phyloP scores from a whole-genome alignment of 805 yeast species.

The Ogataea henricii region DNA sequence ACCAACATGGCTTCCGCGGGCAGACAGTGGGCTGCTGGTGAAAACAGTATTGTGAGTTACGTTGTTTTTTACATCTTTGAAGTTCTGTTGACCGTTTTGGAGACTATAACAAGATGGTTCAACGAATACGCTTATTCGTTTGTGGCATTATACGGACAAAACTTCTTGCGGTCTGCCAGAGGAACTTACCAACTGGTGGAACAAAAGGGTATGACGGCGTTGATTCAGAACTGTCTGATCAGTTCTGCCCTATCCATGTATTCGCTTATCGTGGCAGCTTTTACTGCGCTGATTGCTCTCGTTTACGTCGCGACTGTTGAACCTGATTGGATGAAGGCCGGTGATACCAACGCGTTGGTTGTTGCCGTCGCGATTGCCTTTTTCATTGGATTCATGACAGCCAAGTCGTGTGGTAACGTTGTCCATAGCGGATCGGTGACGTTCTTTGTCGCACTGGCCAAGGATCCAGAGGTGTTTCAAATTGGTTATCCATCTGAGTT shows the following conservation, averaged over 20 bases:
- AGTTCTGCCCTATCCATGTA: slow-evolving; percentile 74
- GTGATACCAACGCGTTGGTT: slow-evolving; percentile 14
- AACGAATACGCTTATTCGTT: slow-evolving; percentile 88
- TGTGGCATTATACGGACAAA: slow-evolving; percentile 84
- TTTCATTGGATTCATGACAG: slow-evolving; percentile 69
- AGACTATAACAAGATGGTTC: slow-evolving; percentile 59
- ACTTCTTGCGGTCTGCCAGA: slow-evolving; percentile 70
- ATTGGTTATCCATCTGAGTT: slow-evolving; percentile 63
- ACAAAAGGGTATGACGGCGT: slow-evolving; percentile 78
- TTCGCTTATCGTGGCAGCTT: slow-evolving; percentile 60
- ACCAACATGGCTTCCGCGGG: slow-evolving; percentile 8
- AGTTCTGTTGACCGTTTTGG: slow-evolving; percentile 35
- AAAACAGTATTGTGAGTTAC: slow-evolving; percentile 11
- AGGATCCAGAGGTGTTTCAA: slow-evolving; percentile 81
- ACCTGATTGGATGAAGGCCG: slow-evolving; percentile 57
- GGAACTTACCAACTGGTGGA: slow-evolving; percentile 75
- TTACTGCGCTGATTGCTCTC: slow-evolving; percentile 52
- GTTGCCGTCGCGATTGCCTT: slow-evolving; percentile 36
- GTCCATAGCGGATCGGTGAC: slow-evolving; percentile 80
- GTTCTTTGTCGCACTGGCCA: slow-evolving; percentile 79
- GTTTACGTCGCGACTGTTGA: slow-evolving; percentile 65
- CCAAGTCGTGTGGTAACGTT: slow-evolving; percentile 67
- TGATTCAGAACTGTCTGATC: slow-evolving; percentile 80
- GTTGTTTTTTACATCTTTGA: slow-evolving; percentile 12
- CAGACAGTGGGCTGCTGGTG: slow-evolving; percentile 13